These are phyloP conservation scores for Calophaca sinica DNA, from an alignment of 306 rosid genomes.

Conservation along the genomic window DNA sequence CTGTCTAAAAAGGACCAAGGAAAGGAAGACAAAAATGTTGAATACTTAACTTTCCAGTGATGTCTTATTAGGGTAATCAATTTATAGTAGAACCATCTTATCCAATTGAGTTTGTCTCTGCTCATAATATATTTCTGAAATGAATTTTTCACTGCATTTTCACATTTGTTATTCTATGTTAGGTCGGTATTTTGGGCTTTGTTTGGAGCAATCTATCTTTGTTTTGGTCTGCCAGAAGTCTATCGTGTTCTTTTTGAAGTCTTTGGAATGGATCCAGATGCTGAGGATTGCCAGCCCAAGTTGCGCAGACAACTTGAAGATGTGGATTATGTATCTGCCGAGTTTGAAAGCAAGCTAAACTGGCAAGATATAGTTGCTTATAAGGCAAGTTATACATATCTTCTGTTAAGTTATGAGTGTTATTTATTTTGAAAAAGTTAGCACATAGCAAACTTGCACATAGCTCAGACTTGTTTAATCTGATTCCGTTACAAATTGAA, in stretches of 20 bases:
- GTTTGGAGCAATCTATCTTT: conserved; percentile 95
- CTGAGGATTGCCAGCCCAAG: conserved; percentile 84
- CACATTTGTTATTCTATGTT: conserved; percentile 45
- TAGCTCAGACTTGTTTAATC: conserved; percentile 30
- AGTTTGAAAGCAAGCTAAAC: conserved; percentile 83
- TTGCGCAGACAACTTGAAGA: conserved; percentile 93
- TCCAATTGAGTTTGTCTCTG: conserved; percentile 34
- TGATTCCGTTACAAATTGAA: not conserved
- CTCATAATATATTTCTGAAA: conserved; percentile 38
- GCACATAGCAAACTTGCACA: not conserved
- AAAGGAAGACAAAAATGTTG: conserved; percentile 32
- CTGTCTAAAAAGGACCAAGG: conserved; percentile 31
- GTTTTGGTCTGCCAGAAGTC: conserved; percentile 95
- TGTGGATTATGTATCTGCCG: conserved; percentile 89
- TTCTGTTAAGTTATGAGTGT: conserved; percentile 32
- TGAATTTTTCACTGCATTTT: conserved; percentile 25
- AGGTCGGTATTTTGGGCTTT: conserved; percentile 97
- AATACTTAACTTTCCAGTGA: conserved; percentile 32
- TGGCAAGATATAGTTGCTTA: conserved; percentile 94
- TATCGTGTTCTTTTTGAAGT: conserved; percentile 97
- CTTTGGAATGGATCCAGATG: conserved; percentile 96
- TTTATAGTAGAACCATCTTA: conserved; percentile 17
- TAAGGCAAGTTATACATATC: conserved; percentile 63
- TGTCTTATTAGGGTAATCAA: conserved; percentile 23
- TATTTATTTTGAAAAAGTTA: conserved; percentile 22